Percentiles rank a stretch among this genome's conserved stretches.
Conservation (phyloP, 805 yeast species). For the Candida xiaguanensis region DNA sequence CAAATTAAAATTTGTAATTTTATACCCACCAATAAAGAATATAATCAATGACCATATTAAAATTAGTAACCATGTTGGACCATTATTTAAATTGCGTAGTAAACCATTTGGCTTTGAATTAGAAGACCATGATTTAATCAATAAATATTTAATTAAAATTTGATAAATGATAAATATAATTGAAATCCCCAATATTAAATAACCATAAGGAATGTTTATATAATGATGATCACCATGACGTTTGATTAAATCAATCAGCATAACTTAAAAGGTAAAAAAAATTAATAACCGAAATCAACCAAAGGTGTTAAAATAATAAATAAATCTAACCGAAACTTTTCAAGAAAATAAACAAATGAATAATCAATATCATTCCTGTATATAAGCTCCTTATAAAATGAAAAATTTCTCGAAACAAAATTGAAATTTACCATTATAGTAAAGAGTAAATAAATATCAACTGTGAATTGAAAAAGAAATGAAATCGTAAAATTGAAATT, state of each 20-base stretch:
- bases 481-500: no score
- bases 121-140: conserved; percentile 5
- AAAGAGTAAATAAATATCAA: no score
- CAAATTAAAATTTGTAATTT: conserved; percentile 28
- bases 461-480: no score
- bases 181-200: conserved; percentile 43
- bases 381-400: not conserved
- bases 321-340: not conserved
- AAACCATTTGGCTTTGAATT: conserved; percentile 11
- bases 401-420: no score
- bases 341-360: not conserved
- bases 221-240: conserved; percentile 52
- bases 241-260: not conserved
- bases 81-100: conserved; percentile 14
- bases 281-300: no score
- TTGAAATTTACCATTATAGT: no score
- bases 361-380: not conserved
- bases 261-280: no score
- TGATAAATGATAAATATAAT: conserved; percentile 30
- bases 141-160: conserved; percentile 6
- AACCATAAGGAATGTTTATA: conserved; percentile 61
- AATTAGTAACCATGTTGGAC: conserved; percentile 34
- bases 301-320: no score
- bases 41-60: conserved; percentile 31
- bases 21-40: conserved; percentile 25